Base-by-base conservation (phyloP, 306 rosid genomes). In the Sesbania bispinosa region DNA sequence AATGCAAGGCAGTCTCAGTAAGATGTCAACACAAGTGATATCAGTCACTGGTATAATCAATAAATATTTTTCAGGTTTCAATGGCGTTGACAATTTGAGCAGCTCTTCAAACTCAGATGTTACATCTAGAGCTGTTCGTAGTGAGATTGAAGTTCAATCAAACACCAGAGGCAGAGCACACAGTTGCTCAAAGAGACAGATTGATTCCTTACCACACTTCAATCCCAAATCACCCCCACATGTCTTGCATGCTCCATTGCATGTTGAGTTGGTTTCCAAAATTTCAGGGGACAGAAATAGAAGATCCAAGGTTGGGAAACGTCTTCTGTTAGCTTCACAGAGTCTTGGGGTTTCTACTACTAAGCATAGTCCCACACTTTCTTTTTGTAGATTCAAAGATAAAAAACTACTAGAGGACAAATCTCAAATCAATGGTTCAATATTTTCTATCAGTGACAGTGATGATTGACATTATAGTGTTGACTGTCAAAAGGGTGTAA, bases 1-100 rank as follows among this genome's bases (percentile, higher is more conserved):
- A 2, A 53, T 66, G 67, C 75, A 48, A 73, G 84, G 73, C 36
- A 85, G 80, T 55, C 53, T 48, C 42, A 79, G 80, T 67, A 83
- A 84, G 35, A 70, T 83, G 68, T 87, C 88, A 23, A 71, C 89
- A 70, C 88, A 88, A 79, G 88, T 67, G 52, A 67, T 84, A 79
- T 88, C 94, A 3, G 94, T 88, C 58, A 60, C 88, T 0, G 84
- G 87, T 63, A 81, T 90, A 75, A 88, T 90, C 48, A 74, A 67
- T 27, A 84, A 81, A 74, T 88, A 88, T 62, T 86, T 90, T 78
- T 29, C 82, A 13, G 60, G 66, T 53, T 45, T 41, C 47, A 71
- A 77, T 45, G 87, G 72, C 45, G 72, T 77, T 33, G 64, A 63
- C 72, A 78, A 54, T 45, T 36, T 35, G 16, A 36, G 60, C 57